A percentile compares a stretch with the other conserved stretches of the same genome.
Evolutionary conservation across 495 filamentous ascomycete genomes (phyloP).

Genomic region (Tuber brumale): DNA sequence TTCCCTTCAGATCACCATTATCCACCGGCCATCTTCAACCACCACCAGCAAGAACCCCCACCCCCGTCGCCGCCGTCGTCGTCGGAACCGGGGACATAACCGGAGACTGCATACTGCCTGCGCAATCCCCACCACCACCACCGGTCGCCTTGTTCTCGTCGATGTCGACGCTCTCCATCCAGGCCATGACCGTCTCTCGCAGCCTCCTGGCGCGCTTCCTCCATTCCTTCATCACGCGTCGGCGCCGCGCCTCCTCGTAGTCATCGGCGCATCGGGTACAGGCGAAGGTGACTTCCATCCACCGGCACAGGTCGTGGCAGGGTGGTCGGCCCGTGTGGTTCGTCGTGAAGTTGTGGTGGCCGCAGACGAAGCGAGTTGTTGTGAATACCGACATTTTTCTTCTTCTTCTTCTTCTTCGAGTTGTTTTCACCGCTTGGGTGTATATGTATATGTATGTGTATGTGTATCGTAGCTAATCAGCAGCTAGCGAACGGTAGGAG

Average conservation of each 20-base stretch:
- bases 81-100: not conserved
- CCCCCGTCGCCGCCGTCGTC: not conserved
- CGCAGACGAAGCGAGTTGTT: not conserved
- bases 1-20: conserved; percentile 4
- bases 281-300: not conserved
- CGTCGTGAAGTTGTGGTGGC: conserved; percentile 3
- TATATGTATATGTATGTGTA: not conserved
- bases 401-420: not conserved
- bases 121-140: not conserved
- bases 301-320: not conserved
- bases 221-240: not conserved
- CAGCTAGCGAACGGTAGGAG: not conserved
- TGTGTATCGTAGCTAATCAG: not conserved
- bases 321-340: not conserved
- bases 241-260: not conserved
- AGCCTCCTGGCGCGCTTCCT: not conserved
- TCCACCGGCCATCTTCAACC: not conserved
- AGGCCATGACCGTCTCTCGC: not conserved
- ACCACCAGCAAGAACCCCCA: not conserved
- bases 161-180: not conserved
- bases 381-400: not conserved
- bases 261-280: not conserved
- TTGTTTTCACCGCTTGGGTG: not conserved
- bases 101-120: not conserved
- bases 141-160: not conserved